These are phyloP conservation scores for Aspergillus affinis DNA, from an alignment of 495 filamentous ascomycete genomes.

Conservation along the genomic window DNA sequence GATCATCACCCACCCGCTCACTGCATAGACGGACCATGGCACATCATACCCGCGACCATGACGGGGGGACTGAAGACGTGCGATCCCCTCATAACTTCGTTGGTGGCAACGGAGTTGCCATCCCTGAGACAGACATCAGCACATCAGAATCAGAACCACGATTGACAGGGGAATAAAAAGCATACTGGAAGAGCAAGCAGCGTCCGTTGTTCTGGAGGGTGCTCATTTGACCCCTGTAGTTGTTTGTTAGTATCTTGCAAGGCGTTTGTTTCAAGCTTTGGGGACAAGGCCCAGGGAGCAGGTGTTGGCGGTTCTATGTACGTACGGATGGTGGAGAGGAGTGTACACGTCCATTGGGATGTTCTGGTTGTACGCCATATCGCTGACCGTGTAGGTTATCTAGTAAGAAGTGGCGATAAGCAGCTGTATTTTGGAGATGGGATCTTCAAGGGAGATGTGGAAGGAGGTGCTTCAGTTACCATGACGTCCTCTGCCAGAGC, in stretches of 20 bases:
- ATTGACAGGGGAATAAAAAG: too few relatives aligned
- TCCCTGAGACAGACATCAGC: background rate
- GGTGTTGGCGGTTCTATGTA: background rate
- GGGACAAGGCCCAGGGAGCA: too few relatives aligned
- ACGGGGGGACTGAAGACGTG: background rate
- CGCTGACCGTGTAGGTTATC: background rate
- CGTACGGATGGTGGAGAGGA: background rate
- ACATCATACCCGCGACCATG: background rate
- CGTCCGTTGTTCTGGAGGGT: background rate
- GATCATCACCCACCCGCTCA: background rate
- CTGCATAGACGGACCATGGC: background rate
- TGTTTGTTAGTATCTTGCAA: background rate
- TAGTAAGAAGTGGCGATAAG: background rate
- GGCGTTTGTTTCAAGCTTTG: too few relatives aligned
- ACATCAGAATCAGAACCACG: too few relatives aligned
- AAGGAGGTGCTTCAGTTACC: background rate
- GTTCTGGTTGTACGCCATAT: background rate
- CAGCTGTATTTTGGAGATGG: background rate
- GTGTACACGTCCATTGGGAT: background rate
- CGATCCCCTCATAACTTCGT: background rate
- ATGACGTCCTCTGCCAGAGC: background rate
- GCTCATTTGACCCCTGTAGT: background rate
- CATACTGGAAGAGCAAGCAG: background rate
- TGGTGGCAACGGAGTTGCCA: background rate
- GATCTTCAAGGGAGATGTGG: background rate